Base-by-base conservation (phyloP, 768 basidiomycete species). In the Amanita muscaria region DNA sequence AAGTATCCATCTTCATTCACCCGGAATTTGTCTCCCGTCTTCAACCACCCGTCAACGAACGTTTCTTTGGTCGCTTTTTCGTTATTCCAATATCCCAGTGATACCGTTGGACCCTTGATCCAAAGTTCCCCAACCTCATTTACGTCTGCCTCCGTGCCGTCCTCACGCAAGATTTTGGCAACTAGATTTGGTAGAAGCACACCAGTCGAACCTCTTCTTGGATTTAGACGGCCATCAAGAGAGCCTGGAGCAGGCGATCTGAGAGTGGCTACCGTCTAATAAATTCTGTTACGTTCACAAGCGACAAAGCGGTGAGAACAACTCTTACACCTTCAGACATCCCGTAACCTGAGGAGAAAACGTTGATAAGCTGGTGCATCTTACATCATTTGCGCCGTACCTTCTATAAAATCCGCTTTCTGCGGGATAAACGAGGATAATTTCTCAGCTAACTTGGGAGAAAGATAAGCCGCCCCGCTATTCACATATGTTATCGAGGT, bases 31-130 rank as follows among this genome's bases (percentile, higher is more conserved):
- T 90, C 87, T 2, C 88, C 88, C 0, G 84, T 88, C 42, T 65
- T 68, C 19, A 90, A 52, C 88, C 88, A 90, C 15, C 85, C 83
- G 35, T 74, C 68, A 10, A 74, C 53, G 54, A 88, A 89, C 1
- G 84, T 80, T 52, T 77, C 76, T 40, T 64, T 63, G 19, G 76
- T 85, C 0, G 83, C 80, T 48, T 73, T 68, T 40, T 76, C 72
- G 55, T 88, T 82, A 35, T 78, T 75, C 76, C 76, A 81, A 58
- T 89, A 90, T 0, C 87, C 87, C 0, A 76, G 55, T 0, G 76
- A 73, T 22, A 86, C 57, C 49, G 76, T 81, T 0, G 47, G 56
- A 12, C 80, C 72, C 29, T 65, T 67, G 7, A 88, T 53, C 64
- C 73, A 78, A 4, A 88, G 61, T 51, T 89, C 83, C 1, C 83